Evolutionary conservation across 768 basidiomycete species (phyloP), one percentile per base, ranked within the genome.

Genomic region (Russula olivacea): DNA sequence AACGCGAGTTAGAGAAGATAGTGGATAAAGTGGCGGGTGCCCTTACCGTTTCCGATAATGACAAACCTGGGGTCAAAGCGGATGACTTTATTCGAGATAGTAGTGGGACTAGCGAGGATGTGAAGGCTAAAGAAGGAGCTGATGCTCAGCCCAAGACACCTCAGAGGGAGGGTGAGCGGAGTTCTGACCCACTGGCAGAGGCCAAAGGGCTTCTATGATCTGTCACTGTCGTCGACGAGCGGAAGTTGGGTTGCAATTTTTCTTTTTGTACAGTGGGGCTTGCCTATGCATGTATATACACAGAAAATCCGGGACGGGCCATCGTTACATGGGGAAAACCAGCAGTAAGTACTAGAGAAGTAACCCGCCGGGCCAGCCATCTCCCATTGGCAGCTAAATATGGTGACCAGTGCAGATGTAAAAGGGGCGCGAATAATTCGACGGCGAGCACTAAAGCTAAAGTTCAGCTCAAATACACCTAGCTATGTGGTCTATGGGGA

Each of bases 1-100:
- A 55, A n/a, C 48, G n/a, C 25, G 63, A 64, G 34, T 28, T 64
- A 32, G 58, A 55, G 49, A 60, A 64, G 41, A 43, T 64, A 36
- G 21, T 32, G 28, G 53, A 64, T 23, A 36, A 21, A 23, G 49
- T 64, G 38, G 54, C 32, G 25, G 52, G 40, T 5, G 32, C 48
- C n/a, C 58, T 64, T 25, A 45, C 59, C 23, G 6, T 64, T 6
- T 60, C 59, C 4, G 59, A 64, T 25, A 56, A 12, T n/a, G 54
- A 60, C 32, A 49, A 48, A 19, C 19, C 48, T 11, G 23, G 21
- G 21, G 14, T 28, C 30, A 32, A 56, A 32, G 49, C 34, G 17
- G 54, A 55, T 12, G 30, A 0, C 38, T 41, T 21, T 19, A 36
- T 19, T 15, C 32, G 36, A 36, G 36, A 36, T 36, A 41, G 43